phyloP scores from a whole-genome alignment of 2,329 filamentous ascomycete genomes.

The Thielaviopsis euricoi region DNA sequence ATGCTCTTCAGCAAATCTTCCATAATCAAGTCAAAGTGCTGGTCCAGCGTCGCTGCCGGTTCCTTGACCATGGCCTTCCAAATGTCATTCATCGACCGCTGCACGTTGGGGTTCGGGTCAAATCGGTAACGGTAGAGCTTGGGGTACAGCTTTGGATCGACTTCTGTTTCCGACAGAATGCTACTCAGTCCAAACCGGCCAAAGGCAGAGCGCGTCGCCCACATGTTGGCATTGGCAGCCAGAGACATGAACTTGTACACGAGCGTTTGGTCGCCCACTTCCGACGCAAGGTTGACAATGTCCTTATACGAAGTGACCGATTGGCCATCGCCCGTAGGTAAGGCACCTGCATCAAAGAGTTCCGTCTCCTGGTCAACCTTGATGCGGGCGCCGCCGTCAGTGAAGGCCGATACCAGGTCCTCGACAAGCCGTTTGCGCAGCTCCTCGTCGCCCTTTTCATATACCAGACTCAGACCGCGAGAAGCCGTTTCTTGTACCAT shows the following conservation, averaged over 20 bases:
- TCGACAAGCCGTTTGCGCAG: constrained; percentile 71
- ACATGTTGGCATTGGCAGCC: constrained; percentile 87
- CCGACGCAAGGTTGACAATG: constrained; percentile 89
- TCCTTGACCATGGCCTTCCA: constrained; percentile 96
- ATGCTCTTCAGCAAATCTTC: constrained; percentile 73
- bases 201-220: constrained; percentile 93
- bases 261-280: constrained; percentile 89
- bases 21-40: constrained; percentile 79
- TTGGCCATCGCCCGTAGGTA: constrained; percentile 78
- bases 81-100: constrained; percentile 91
- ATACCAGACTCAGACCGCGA: constrained; percentile 77
- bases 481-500: constrained; percentile 93
- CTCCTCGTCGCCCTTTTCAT: constrained; percentile 72
- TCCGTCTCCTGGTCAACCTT: constrained; percentile 85
- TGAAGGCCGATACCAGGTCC: constrained; percentile 80
- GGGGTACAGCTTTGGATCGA: constrained; percentile 87
- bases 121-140: constrained; percentile 92
- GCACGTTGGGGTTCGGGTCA: constrained; percentile 85
- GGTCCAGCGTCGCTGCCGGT: constrained; percentile 55
- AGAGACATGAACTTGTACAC: constrained; percentile 98
- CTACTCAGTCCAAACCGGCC: constrained; percentile 84
- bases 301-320: constrained; percentile 95
- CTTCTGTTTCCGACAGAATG: constrained; percentile 72
- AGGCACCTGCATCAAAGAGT: constrained; percentile 76
- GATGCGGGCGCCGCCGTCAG: constrained; percentile 54